Evolutionary conservation across 441 rosid genomes (phyloP).

Genomic region (Pelargonium citronellum): DNA sequence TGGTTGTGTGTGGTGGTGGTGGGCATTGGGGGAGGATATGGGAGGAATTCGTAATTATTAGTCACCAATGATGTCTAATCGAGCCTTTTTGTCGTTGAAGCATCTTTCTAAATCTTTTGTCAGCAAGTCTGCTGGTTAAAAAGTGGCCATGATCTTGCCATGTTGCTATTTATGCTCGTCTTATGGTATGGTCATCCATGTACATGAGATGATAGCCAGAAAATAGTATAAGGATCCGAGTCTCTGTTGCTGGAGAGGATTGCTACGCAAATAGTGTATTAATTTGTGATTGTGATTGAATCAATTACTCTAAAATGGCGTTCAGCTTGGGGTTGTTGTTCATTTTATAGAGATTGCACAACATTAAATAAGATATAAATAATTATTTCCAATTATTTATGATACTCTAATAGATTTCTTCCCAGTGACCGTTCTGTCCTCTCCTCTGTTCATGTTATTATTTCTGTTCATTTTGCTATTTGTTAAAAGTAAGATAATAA

Average conservation of each 20-base stretch:
- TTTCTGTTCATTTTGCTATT: not conserved
- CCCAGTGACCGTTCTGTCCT: not conserved
- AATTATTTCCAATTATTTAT: too few relatives aligned
- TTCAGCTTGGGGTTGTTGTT: not conserved
- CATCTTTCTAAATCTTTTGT: not conserved
- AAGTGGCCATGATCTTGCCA: conserved; percentile 5
- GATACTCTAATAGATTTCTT: not conserved
- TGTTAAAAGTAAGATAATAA: not conserved
- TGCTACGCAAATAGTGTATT: not conserved
- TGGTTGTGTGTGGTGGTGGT: conserved; percentile 3
- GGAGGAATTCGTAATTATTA: not conserved
- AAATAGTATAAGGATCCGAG: not conserved
- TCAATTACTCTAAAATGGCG: not conserved
- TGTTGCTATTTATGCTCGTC: not conserved
- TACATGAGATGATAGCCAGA: not conserved
- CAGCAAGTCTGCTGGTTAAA: not conserved
- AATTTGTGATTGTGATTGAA: not conserved
- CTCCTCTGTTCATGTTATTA: not conserved
- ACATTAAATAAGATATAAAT: too few relatives aligned
- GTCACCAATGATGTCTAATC: not conserved
- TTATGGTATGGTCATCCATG: not conserved
- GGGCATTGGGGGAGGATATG: not conserved
- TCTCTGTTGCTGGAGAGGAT: not conserved
- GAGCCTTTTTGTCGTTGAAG: not conserved
- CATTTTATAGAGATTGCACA: too few relatives aligned